Evolutionary conservation across 805 yeast species (phyloP), one percentile per base, ranked within the genome.

Genomic region (Cyberlindnera euphorbiiphila): DNA sequence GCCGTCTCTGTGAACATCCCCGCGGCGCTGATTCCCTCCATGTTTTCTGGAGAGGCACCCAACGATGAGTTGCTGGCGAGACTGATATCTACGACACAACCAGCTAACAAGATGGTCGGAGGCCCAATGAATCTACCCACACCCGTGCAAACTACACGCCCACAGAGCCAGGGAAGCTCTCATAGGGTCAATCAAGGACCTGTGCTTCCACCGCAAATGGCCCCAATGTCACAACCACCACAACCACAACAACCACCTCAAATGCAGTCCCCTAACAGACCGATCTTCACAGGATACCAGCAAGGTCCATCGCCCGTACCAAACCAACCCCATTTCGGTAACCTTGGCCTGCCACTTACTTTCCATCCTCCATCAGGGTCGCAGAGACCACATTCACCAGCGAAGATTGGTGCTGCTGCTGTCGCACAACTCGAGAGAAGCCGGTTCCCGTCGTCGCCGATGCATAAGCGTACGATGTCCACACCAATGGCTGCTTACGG

Each of bases 331-430:
- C 27, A 23, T 9, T 38, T 32, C 17, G 37, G 39, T 1, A 38
- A 41, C 29, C 29, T 50, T 6, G 56, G 49, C 1, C 57, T 56
- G 9, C 57, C 57, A 17, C 46, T 49, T 4, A 18, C 46, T 4
- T 36, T 50, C 24, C 43, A 43, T 13, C 30, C 29, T 7, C 27
- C 17, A 6, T 12, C 18, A 9, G n/a, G n/a, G n/a, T 14, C 34
- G 10, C 44, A 41, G 2, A 58, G 80, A 43, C 75, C 81, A 13
- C 57, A 71, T 21, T 78, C 85, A 2, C 88, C 88, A 0, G 83
- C 86, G 1, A 78, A 76, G 48, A 69, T 80, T 9, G 89, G 89
- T 1, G 87, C 87, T 1, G 73, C 71, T 16, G 86, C 87, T 1
- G 84, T 81, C 1, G 81, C 85, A 0, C 64, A 66, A 2, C 49